Evolutionary conservation across 345 rosid genomes (phyloP), one percentile per base, ranked within the genome.

Genomic region (Moricandia arvensis): DNA sequence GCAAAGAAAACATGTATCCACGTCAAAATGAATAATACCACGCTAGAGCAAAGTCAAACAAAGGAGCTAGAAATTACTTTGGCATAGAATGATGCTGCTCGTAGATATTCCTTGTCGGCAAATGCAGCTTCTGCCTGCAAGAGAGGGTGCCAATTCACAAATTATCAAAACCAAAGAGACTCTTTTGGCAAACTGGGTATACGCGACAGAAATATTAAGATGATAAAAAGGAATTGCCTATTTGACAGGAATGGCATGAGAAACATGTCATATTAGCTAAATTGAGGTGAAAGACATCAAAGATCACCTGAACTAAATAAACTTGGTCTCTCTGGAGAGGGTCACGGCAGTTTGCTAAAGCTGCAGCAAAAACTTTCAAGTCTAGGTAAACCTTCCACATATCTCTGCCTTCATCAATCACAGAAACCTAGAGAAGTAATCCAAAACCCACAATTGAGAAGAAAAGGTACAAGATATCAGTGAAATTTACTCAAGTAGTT

Each of bases 311-410:
- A 83, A 90, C 91, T 68, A 93, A 86, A 82, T 95, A 92, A 64
- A 95, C 93, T 89, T 89, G 99, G 82, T 95, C 98, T 76, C 97
- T 91, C 70, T 95, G 99, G 73, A 93, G 86, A 27, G 93, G 93
- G 74, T 90, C 98, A 62, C 89, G 91, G 66, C 96, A 89, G 74
- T 87, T 89, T 55, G 90, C 97, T 80, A 95, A 85, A 74, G 97
- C 93, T 70, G 99, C 93, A 49, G 97, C 93, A 84, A 86, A 95
- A 72, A 86, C 97, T 80, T 88, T 95, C 90, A 95, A 85, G 84
- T 93, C 91, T 74, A 93, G 86, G 83, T 95, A 90, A 68, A 95
- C 97, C 89, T 89, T 95, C 99, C 99, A 95, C 99, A 95, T 95
- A 82, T 93, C 97, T 66, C 96, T 87, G 62, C 89, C 94, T 88